phyloP scores from a whole-genome alignment of 2,329 filamentous ascomycete genomes.

The Pezicula carpinea region DNA sequence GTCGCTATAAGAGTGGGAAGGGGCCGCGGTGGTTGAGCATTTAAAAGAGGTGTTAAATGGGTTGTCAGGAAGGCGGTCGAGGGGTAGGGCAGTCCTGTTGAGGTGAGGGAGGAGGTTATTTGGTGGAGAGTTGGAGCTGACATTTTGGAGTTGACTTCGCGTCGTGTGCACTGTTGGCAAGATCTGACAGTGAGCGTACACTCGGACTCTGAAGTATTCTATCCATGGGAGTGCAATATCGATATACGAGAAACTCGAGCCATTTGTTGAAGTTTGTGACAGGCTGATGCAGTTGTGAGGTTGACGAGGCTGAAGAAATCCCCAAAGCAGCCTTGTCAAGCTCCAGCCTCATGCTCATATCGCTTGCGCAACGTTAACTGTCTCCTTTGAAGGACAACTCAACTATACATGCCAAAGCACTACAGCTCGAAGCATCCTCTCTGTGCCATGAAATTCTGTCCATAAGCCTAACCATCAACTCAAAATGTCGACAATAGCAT shows the following conservation, averaged over 20 bases:
- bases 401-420: background rate
- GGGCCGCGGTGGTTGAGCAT: constrained; percentile 42
- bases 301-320: background rate
- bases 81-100: constrained; percentile 14
- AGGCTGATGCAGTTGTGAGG: background rate
- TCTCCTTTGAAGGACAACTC: background rate
- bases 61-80: constrained; percentile 16
- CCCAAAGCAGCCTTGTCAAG: constrained; percentile 4
- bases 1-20: constrained; percentile 72
- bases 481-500: constrained; percentile 60
- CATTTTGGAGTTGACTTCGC: no score
- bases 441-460: background rate
- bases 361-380: constrained; percentile 8
- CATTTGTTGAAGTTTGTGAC: no score
- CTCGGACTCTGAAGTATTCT: no score
- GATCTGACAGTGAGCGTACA: no score
- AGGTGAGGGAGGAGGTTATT: constrained; percentile 15
- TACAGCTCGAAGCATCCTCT: background rate
- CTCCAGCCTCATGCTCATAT: constrained; percentile 16
- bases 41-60: constrained; percentile 45
- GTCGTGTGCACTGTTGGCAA: no score
- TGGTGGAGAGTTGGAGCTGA: constrained; percentile 12
- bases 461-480: constrained; percentile 4
- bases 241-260: no score
- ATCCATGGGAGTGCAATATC: no score